Evolutionary conservation across 2,329 filamentous ascomycete species (phyloP), one percentile per base, ranked within the genome.

Genomic region (Cryphonectria radicalis): DNA sequence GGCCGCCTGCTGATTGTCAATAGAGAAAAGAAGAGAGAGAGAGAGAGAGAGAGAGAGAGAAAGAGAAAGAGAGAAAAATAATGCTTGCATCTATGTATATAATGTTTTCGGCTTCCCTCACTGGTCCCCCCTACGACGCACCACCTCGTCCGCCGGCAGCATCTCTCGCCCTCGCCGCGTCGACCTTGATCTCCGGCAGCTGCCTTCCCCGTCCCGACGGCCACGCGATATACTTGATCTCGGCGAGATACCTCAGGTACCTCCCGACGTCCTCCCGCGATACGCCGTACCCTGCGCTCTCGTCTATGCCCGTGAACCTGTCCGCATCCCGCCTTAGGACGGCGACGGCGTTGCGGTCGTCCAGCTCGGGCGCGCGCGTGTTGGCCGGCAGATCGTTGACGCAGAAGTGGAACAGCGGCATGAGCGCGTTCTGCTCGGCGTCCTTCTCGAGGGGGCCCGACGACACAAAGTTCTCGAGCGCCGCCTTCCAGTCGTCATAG

Each of bases 401-500:
- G 59, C 90, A 91, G 80, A 93, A 92, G 79, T 93, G 91, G 80
- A 92, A 93, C 7, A 95, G 86, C 0, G 92, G 92, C 81, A 92
- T 88, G 3, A 95, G 85, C 0, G 93, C 92, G 76, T 91, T 89
- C 79, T 92, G 89, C 76, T 92, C 90, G 71, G 88, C 80, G 66
- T 87, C 87, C 67, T 89, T 87, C 71, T 86, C 82, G 3, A 86
- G 81, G 8, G 84, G 78, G 65, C 84, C 85, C 19, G 84, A 86
- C 32, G 87, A 87, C 71, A 94, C 91, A 77, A 92, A 94, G 67
- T 85, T 81, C 80, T 92, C 88, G 72, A 97, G 85, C 75, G 87
- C 86, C 42, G 84, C 82, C 73, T 88, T 88, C 93, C 93, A 97
- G 8, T 86, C 83, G 3, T 86, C 80, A 77, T 96, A 97, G 50